Evolutionary conservation across 257 asterid species (phyloP), one percentile per base, ranked within the genome.

Genomic region (Salvia rosmarinus): DNA sequence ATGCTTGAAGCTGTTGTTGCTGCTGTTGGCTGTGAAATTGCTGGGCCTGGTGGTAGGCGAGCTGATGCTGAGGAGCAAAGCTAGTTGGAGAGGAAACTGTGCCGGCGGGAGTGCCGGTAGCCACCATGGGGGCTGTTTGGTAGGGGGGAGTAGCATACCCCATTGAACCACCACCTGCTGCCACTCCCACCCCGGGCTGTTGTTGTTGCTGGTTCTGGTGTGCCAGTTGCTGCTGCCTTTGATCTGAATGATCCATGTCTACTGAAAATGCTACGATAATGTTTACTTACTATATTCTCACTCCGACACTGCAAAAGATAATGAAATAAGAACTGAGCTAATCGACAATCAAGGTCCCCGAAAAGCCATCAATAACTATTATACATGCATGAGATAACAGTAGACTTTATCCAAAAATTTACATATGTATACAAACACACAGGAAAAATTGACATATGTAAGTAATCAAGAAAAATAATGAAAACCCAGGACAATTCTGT

Each of bases 1-100:
- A 87, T 7, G 85, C 75, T 66, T 83, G 87, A 25, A 85, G 85
- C 56, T 83, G 87, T 57, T 75, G 87, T 5, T 84, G 85, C 14
- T 81, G 90, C 61, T 83, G 86, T 52, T 81, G 91, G 19, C 23
- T 74, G 5, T 76, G 86, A 23, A 86, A 83, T 7, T 83, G 84
- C 55, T 77, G 86, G 37, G 84, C 71, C 70, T 84, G 92, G 64
- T 74, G 85, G 83, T 55, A 82, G 61, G 82, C 78, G 35, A 82
- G 82, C 62, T 84, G 88, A 12, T 84, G 84, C 40, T 78, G 82
- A 37, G 79, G 51, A 42, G 85, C 42, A 19, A 59, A 81, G 67
- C 76, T 23, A 20, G 81, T 65, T 32, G 89, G 85, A 23, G 91
- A 76, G 11, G 92, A 81, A 10, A 86, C 82, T 1, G 83, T 77